Evolutionary conservation across 306 rosid species (phyloP), one percentile per base, ranked within the genome.

Genomic region (Mimosa bimucronata): DNA sequence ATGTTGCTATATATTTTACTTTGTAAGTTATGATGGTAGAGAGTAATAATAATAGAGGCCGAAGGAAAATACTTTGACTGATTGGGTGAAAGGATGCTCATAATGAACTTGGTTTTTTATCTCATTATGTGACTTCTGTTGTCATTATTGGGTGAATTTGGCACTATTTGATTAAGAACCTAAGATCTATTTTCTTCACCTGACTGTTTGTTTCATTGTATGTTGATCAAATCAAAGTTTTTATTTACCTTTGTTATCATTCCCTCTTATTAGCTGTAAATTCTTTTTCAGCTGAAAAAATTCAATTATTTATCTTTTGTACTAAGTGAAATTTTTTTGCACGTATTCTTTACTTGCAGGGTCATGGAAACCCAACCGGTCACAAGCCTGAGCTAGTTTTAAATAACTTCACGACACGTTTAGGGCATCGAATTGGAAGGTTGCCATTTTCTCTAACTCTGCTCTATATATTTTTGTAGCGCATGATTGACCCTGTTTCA

Each of bases 381-480:
- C 99, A 95, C 77, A 78, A 82, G 77, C 99, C 99, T 3, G 99
- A 93, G 92, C 92, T 95, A 85, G 92, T 95, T 30, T 74, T 95
- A 78, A 89, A 78, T 84, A 93, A 91, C 85, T 88, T 88, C 71
- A 86, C 97, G 38, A 93, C 99, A 79, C 96, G 96, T 48, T 82
- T 93, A 28, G 99, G 99, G 77, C 93, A 81, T 87, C 94, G 99
- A 46, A 3, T 95, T 70, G 99, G 98, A 88, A 93, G 99, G 99
- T 95, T 42, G 11, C 38, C 25, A 80, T 80, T 30, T 68, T 60
- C 40, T 71, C 72, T 77, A 16, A 38, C 67, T 60, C 19, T 14
- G 19, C 44, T 21, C 65, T 48, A 45, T 57, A 23, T 75, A 16
- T 79, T 18, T 66, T 48, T 57, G 41, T 68, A 62, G 42, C 45